phyloP scores from a whole-genome alignment of 2,329 filamentous ascomycete genomes.

The Chrysosporium keratinophilum region DNA sequence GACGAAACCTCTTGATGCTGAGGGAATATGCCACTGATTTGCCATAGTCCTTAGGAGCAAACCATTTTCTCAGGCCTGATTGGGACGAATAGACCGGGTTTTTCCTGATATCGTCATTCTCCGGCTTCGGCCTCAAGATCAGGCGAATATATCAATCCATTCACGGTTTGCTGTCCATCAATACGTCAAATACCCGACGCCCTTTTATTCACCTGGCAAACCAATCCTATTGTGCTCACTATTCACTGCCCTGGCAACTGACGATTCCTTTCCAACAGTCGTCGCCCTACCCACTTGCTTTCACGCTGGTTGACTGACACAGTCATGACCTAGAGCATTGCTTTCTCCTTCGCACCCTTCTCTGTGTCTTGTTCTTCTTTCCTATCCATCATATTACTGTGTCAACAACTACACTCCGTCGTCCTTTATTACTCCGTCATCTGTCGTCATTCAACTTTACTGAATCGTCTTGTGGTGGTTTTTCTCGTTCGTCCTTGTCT shows the following conservation, averaged over 20 bases:
- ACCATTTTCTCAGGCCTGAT: neutral
- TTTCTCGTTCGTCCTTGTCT: no score
- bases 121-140: constrained; percentile 6
- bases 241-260: neutral
- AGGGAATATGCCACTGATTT: constrained; percentile 1
- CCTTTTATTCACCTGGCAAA: constrained; percentile 1
- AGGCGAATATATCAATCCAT: constrained; percentile 9
- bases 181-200: constrained; percentile 1
- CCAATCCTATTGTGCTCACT: constrained; percentile 1
- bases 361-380: neutral
- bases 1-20: neutral
- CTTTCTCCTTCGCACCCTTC: neutral
- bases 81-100: constrained; percentile 5
- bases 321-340: neutral
- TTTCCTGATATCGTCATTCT: constrained; percentile 9
- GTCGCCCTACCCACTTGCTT: neutral
- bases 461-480: neutral
- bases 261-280: neutral
- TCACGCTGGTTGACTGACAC: neutral
- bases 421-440: neutral
- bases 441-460: neutral
- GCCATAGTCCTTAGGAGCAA: neutral
- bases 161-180: neutral
- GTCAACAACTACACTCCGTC: neutral
- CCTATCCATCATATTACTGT: neutral